Conservation (phyloP, 495 filamentous ascomycete species). For the Neurospora hispaniola region DNA sequence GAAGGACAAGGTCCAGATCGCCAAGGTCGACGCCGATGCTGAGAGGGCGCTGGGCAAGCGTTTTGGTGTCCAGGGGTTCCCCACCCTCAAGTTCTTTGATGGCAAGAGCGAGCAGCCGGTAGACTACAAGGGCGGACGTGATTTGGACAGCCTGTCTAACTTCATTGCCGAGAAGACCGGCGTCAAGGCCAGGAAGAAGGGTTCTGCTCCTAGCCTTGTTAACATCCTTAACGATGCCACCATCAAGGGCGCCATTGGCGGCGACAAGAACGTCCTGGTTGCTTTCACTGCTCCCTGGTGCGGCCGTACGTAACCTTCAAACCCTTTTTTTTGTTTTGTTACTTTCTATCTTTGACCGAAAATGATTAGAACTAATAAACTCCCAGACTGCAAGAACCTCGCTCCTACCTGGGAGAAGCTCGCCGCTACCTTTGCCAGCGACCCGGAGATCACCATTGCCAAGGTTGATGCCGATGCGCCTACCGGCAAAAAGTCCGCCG, state of each 20-base stretch:
- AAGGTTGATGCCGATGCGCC: slow-evolving; percentile 91
- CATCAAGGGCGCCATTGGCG: slow-evolving; percentile 69
- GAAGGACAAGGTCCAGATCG: slow-evolving; percentile 77
- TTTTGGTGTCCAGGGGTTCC: slow-evolving; percentile 89
- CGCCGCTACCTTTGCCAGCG: slow-evolving; percentile 69
- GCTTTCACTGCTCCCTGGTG: slow-evolving; percentile 97
- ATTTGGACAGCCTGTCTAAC: slow-evolving; percentile 69
- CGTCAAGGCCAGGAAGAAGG: slow-evolving; percentile 61
- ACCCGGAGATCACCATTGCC: slow-evolving; percentile 70
- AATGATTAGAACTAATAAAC: slow-evolving; percentile 17
- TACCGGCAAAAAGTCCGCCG: slow-evolving; percentile 65
- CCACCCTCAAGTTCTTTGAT: slow-evolving; percentile 96
- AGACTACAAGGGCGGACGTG: slow-evolving; percentile 78
- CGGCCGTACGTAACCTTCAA: slow-evolving; percentile 61
- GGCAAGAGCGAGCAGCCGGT: slow-evolving; percentile 82
- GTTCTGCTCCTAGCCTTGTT: slow-evolving; percentile 55
- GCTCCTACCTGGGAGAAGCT: slow-evolving; percentile 86
- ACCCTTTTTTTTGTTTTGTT: neutral
- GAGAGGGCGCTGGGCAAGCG: slow-evolving; percentile 72
- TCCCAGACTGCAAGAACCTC: slow-evolving; percentile 85
- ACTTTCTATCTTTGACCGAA: neutral
- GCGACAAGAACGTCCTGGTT: slow-evolving; percentile 84
- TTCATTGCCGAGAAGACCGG: slow-evolving; percentile 90
- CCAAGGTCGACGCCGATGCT: slow-evolving; percentile 87
- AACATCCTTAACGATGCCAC: slow-evolving; percentile 67